These are phyloP conservation scores for Akanthomyces uredinophilus DNA, from an alignment of 2,329 filamentous ascomycete species.

Conservation along the genomic window DNA sequence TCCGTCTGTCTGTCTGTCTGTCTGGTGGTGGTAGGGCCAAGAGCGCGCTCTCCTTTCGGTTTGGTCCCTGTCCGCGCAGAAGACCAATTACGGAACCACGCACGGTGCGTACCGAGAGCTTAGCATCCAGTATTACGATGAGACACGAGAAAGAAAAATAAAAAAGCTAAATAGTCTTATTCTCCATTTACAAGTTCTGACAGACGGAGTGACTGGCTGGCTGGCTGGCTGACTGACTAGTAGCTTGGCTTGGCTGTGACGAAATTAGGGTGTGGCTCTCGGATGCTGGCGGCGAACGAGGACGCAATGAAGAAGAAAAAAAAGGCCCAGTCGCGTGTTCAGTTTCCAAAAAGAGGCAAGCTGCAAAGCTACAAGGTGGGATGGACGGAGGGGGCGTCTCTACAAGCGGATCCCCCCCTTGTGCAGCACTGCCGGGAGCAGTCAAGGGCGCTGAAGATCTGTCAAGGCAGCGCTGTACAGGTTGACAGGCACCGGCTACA, in stretches of 20 bases:
- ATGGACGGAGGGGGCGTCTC: no score
- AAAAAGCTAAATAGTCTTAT: neutral
- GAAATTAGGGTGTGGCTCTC: conserved; percentile 7
- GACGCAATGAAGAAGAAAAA: neutral
- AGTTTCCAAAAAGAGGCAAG: conserved; percentile 10
- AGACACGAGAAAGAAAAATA: neutral
- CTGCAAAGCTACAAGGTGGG: neutral
- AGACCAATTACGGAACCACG: neutral
- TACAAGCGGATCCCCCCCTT: no score
- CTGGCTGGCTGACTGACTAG: no score
- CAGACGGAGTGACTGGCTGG: no score
- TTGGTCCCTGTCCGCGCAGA: neutral
- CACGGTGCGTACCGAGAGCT: neutral
- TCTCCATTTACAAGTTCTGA: no score
- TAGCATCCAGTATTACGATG: neutral
- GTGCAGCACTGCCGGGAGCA: no score
- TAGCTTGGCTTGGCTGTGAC: neutral
- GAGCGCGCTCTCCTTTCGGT: neutral
- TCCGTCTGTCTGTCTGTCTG: no score
- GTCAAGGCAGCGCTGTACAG: no score
- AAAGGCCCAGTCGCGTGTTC: conserved; percentile 7
- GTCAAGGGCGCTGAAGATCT: no score
- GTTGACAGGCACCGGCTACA: no score
- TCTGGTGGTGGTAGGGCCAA: neutral
- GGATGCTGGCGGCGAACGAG: neutral